Evolutionary conservation across 139 green algal genomes (phyloP).

Genomic region (Asterochloris sp.): DNA sequence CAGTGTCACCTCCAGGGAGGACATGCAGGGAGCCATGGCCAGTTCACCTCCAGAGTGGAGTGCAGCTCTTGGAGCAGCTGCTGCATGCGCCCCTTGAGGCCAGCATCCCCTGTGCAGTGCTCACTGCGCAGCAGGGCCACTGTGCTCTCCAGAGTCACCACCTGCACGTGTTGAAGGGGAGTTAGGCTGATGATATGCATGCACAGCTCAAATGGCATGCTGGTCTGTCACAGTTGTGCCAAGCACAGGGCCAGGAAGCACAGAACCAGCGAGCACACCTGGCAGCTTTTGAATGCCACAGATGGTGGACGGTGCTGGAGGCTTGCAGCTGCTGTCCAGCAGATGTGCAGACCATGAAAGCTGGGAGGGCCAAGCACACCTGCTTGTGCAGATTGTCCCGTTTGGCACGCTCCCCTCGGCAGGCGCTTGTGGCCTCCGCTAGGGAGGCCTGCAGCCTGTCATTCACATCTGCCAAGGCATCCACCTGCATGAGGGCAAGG

Average conservation of each 20-base stretch:
- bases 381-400: conserved; percentile 18
- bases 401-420: conserved; percentile 5
- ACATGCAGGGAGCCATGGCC: not conserved
- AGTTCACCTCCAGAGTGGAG: not conserved
- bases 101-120: not conserved
- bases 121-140: conserved; percentile 1
- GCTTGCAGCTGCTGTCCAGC: too few species aligned
- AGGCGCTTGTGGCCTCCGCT: conserved; percentile 5
- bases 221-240: too few species aligned
- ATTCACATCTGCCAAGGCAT: conserved; percentile 4
- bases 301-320: too few species aligned
- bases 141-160: conserved; percentile 13
- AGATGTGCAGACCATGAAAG: too few species aligned
- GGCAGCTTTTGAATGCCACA: too few species aligned
- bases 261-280: too few species aligned
- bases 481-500: not conserved
- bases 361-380: conserved; percentile 4
- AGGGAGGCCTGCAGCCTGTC: conserved; percentile 9
- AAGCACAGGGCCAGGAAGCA: too few species aligned
- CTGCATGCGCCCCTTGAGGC: conserved; percentile 15
- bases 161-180: not conserved
- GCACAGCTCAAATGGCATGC: too few species aligned
- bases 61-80: conserved; percentile 13
- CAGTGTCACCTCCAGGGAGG: too few species aligned
- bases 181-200: too few species aligned